Base-by-base conservation (phyloP, 2,329 filamentous ascomycete species). In the Aureobasidium leucospermi region DNA sequence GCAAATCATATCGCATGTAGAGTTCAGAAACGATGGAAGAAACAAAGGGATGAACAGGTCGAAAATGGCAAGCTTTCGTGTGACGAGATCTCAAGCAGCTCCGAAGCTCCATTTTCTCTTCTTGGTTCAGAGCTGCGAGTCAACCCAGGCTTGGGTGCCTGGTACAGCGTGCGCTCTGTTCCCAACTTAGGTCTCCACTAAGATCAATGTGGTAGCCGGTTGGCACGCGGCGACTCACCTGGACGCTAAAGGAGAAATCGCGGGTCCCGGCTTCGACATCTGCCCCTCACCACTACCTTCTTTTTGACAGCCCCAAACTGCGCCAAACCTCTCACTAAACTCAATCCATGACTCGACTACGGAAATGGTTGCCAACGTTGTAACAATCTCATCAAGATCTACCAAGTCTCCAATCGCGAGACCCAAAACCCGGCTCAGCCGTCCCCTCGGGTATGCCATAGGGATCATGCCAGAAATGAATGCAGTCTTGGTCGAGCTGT, bases 31-130 rank as follows among this genome's bases (percentile, higher is more conserved):
- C 38, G 52, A 29, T 46, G 29, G 51, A 31, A 42, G 38, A 32
- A 38, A 34, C n/a, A 32, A 36, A 19, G 31, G 29, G 41, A 46
- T 46, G 19, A 28, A 41, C 52, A 57, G 31, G 6, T 16, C n/a
- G 39, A 42, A 16, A 16, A 7, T 46, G 29, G 52, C 6, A 46
- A 46, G 42, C 41, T 38, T 38, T 42, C 23, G 52, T 57, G 52
- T 42, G 52, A 57, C 52, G 34, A 45, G 52, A 46, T 57, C 10
- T 42, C 52, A 38, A 36, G 31, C 71, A 39, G 65, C 64, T 59
- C 79, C 78, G 64, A 73, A 63, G 23, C 72, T 65, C 46, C 39
- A 55, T 23, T 28, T 13, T 8, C 36, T 53, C 36, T 32, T 15
- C 32, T 58, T 39, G 42, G 34, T 15, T 48, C 10, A 45, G 29